A percentile compares a stretch with the other conserved stretches of the same genome.
These are phyloP conservation scores for Aspergillus proliferans DNA, from an alignment of 2,329 filamentous ascomycete genomes.

Conservation along the genomic window DNA sequence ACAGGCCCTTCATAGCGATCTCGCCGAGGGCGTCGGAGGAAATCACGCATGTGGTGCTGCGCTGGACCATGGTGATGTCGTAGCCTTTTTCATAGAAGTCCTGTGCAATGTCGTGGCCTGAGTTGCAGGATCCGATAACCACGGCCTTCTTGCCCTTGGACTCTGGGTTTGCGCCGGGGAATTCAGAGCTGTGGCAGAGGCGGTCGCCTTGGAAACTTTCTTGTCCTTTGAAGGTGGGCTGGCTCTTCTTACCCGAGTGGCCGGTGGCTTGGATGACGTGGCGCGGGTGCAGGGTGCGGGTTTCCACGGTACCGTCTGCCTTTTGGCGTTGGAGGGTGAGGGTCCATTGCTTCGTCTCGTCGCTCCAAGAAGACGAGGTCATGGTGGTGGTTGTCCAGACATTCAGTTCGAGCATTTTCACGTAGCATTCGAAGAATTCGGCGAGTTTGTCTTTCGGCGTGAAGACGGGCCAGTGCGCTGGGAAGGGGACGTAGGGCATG, in stretches of 20 bases:
- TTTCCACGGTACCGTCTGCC: slow-evolving; percentile 37
- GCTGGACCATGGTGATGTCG: slow-evolving; percentile 63
- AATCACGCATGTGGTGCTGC: slow-evolving; percentile 59
- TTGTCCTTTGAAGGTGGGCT: slow-evolving; percentile 44
- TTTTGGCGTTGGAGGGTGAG: slow-evolving; percentile 44
- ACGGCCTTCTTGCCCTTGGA: slow-evolving; percentile 54
- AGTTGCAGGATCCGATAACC: slow-evolving; percentile 64
- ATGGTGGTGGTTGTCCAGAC: slow-evolving; percentile 56
- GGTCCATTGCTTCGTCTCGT: slow-evolving; percentile 48
- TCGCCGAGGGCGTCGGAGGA: slow-evolving; percentile 50
- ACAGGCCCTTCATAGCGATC: slow-evolving; percentile 48
- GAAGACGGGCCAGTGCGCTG: slow-evolving; percentile 61
- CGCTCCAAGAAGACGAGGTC: slow-evolving; percentile 45
- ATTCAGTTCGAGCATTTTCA: slow-evolving; percentile 59
- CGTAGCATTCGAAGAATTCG: slow-evolving; percentile 63
- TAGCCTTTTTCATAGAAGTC: slow-evolving; percentile 62
- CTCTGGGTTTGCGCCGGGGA: slow-evolving; percentile 46
- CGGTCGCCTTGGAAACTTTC: slow-evolving; percentile 53
- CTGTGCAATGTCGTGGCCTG: slow-evolving; percentile 62
- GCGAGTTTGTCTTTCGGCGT: slow-evolving; percentile 67
- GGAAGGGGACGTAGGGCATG: slow-evolving; percentile 60
- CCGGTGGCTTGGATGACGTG: slow-evolving; percentile 64
- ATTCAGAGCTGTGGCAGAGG: slow-evolving; percentile 58
- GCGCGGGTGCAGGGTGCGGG: slow-evolving; percentile 52
- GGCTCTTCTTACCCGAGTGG: slow-evolving; percentile 59